Evolutionary conservation across 345 rosid species (phyloP), one percentile per base, ranked within the genome.

Genomic region (Pistacia integerrima): DNA sequence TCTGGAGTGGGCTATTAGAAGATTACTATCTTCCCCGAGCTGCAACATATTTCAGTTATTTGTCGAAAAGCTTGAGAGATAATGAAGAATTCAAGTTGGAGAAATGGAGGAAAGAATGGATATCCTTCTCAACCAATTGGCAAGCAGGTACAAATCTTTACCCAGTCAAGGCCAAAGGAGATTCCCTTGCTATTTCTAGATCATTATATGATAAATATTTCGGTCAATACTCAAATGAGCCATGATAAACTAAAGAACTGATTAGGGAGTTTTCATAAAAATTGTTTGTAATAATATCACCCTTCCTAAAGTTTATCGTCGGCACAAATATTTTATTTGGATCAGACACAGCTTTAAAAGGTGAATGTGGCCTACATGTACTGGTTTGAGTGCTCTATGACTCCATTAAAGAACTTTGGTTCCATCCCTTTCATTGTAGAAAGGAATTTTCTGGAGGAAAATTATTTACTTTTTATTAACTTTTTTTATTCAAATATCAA

Each of bases 81-180:
- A 84, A 90, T 11, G 76, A 79, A 74, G 82, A 77, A 20, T 83
- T 93, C 75, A 61, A 76, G 77, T 36, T 95, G 81, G 90, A 73
- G 78, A 87, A 82, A 70, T 95, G 99, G 99, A 82, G 92, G 74
- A 81, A 85, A 82, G 84, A 87, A 76, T 92, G 97, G 99, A 81
- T 95, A 79, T 79, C 80, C 13, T 87, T 75, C 81, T 93, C 98
- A 52, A 88, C 84, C 75, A 77, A 81, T 74, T 95, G 98, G 98
- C 96, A 91, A 83, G 79, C 79, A 58, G 88, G 81, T 55, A 71
- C 79, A 9, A 70, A 90, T 76, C 57, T 76, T 13, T 91, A 95
- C 81, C 82, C 92, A 0, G 88, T 87, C 54, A 89, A 78, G 56
- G 94, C 91, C 55, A 75, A 52, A 77, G 99, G 99, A 65, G 88